These are phyloP conservation scores for Dissophora ornata DNA, from an alignment of 192 early-diverging fungal genomes.

Conservation along the genomic window DNA sequence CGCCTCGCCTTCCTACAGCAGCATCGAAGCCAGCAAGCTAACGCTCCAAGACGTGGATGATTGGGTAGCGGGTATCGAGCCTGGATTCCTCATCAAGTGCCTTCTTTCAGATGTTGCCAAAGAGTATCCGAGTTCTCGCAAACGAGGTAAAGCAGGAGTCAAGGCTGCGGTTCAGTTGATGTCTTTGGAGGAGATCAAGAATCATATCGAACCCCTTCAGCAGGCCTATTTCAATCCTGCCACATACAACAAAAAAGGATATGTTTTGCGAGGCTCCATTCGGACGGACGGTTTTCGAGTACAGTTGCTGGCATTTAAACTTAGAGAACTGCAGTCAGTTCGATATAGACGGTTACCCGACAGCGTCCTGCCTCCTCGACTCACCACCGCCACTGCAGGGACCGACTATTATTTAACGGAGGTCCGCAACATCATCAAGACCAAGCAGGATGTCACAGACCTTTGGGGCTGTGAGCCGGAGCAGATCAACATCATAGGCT, in stretches of 20 bases:
- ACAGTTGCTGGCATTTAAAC: constrained; percentile 17
- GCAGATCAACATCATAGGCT: constrained; percentile 3
- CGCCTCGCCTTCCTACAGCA: not conserved
- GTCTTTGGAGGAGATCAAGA: not conserved
- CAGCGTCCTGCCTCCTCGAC: not conserved
- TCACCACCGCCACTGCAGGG: not conserved
- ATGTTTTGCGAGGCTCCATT: constrained; percentile 20
- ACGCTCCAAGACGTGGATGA: too few relatives aligned
- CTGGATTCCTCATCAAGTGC: not conserved
- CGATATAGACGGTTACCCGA: not conserved
- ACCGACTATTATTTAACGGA: constrained; percentile 15
- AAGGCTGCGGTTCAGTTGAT: not conserved
- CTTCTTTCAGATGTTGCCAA: not conserved
- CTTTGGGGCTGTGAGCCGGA: not conserved
- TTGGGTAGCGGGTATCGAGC: not conserved
- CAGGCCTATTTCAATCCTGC: not conserved
- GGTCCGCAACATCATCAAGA: constrained; percentile 20
- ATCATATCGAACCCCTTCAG: not conserved
- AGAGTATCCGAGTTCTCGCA: not conserved
- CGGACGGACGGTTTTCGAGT: constrained; percentile 15
- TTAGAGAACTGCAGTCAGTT: constrained; percentile 13
- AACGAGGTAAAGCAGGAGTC: not conserved
- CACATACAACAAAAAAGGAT: not conserved
- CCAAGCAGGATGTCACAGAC: not conserved
- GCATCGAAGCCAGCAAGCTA: not conserved